Percentiles rank a stretch among this genome's conserved stretches.
Evolutionary conservation across 257 asterid species (phyloP).

Genomic region (Gentiana macrophylla): DNA sequence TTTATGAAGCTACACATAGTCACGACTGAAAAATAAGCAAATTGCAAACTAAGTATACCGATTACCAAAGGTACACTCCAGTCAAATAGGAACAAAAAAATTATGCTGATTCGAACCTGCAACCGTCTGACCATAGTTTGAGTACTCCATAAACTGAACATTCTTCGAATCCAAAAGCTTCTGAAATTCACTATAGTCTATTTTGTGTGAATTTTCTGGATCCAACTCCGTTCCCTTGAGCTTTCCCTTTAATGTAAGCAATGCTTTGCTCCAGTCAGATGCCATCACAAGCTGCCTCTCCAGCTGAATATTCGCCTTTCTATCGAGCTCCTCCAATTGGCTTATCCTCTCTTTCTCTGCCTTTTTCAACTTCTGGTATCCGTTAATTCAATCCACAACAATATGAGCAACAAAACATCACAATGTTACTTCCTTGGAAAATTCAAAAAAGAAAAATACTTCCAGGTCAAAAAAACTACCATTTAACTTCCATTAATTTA

Average conservation of each 20-base stretch:
- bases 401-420: neutral
- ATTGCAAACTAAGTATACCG: neutral
- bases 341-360: constrained; percentile 67
- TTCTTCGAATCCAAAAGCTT: constrained; percentile 74
- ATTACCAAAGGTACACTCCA: constrained; percentile 1
- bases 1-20: no score
- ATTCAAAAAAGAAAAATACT: neutral
- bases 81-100: neutral
- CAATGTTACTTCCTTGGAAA: neutral
- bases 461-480: no score
- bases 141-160: constrained; percentile 89
- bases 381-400: neutral
- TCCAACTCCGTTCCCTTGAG: constrained; percentile 95
- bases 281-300: constrained; percentile 97
- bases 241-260: constrained; percentile 74
- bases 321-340: constrained; percentile 69
- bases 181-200: constrained; percentile 79
- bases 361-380: constrained; percentile 70
- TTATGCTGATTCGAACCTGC: constrained; percentile 40
- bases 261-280: constrained; percentile 91
- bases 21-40: neutral
- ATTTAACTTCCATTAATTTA: no score
- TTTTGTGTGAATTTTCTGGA: constrained; percentile 68
- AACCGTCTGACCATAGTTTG: constrained; percentile 88
- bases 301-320: constrained; percentile 85